Conservation (phyloP, 257 asterid species). For the Henckelia pumila region DNA sequence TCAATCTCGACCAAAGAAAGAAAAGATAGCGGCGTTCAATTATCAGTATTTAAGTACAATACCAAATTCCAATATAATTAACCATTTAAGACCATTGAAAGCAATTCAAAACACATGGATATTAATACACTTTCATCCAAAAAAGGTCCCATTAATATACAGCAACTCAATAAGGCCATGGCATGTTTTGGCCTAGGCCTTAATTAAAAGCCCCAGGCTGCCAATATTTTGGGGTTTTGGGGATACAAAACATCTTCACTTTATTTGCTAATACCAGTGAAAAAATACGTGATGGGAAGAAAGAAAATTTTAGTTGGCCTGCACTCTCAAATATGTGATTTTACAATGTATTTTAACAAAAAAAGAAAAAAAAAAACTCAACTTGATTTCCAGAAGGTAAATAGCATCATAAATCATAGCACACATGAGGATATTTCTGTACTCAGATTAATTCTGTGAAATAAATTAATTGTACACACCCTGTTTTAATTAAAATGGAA, state of each 20-base stretch:
- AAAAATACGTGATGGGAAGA: neutral
- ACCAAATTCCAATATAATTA: neutral
- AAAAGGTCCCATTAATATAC: neutral
- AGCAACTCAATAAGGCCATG: neutral
- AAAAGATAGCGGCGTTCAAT: neutral
- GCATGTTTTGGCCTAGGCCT: neutral
- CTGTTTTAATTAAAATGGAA: too few relatives aligned
- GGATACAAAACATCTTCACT: neutral
- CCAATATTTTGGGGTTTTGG: neutral
- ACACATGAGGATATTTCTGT: too few relatives aligned
- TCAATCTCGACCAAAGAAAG: neutral
- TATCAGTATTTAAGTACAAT: neutral
- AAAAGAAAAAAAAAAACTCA: too few relatives aligned
- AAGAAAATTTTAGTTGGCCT: neutral
- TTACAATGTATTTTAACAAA: too few relatives aligned
- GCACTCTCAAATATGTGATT: neutral
- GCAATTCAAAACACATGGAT: neutral
- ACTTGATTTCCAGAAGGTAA: too few relatives aligned
- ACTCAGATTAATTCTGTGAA: too few relatives aligned
- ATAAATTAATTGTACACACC: too few relatives aligned
- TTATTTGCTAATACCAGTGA: neutral
- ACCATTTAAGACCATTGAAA: slow-evolving; percentile 8
- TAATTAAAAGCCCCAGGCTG: neutral
- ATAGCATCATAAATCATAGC: too few relatives aligned
- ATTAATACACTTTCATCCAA: neutral